Evolutionary conservation across 139 green algal species (phyloP).

Genomic region (Chlorella sp.): DNA sequence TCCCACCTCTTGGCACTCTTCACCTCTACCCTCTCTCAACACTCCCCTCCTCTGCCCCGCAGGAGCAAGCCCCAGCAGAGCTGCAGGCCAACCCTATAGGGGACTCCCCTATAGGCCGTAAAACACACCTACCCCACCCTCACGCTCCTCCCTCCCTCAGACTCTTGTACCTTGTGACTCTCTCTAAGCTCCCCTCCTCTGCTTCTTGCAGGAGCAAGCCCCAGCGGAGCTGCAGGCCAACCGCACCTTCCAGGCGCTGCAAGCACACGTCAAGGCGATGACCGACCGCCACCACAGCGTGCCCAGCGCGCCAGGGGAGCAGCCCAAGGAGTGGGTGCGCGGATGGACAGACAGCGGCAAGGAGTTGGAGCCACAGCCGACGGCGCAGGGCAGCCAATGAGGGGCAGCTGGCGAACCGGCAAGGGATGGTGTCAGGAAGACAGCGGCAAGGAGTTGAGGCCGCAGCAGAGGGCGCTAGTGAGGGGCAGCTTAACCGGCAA

Average conservation of each 20-base stretch:
- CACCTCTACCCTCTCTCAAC: background rate
- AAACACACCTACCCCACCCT: no score
- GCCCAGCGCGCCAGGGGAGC: background rate
- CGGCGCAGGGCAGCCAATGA: no score
- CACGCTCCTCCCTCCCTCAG: no score
- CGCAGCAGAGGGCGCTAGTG: no score
- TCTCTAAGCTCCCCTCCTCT: background rate
- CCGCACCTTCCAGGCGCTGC: background rate
- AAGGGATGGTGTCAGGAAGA: no score
- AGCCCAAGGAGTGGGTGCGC: constrained; percentile 27
- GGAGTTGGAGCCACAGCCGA: background rate
- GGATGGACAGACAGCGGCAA: constrained; percentile 22
- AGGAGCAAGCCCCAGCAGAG: background rate
- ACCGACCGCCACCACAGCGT: constrained; percentile 22
- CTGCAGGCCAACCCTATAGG: constrained; percentile 10
- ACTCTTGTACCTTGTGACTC: no score
- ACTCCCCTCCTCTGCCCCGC: background rate
- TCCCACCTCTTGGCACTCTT: no score
- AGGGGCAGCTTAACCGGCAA: no score
- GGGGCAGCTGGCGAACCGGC: no score
- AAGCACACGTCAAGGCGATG: constrained; percentile 18
- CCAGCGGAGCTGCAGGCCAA: constrained; percentile 7
- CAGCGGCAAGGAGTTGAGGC: no score
- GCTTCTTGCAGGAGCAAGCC: background rate
- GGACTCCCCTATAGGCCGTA: no score